phyloP scores from a whole-genome alignment of 2,329 filamentous ascomycete genomes.

The Stenocarpella maydis region DNA sequence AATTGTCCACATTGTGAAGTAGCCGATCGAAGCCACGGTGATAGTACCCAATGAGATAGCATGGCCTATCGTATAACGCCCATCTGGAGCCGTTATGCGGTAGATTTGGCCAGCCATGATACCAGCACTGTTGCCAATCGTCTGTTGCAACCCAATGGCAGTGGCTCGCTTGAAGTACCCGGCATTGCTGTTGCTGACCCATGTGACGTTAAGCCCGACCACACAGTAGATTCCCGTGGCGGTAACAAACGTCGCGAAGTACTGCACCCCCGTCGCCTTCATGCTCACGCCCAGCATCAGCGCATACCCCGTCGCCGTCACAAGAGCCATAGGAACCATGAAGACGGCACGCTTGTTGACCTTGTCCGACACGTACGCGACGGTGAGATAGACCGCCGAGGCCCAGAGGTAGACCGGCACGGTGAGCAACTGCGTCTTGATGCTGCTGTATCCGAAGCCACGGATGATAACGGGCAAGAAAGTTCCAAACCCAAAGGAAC shows the following conservation, averaged over 20 bases:
- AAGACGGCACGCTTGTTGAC: slow-evolving; percentile 45
- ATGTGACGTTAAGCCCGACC: slow-evolving; percentile 56
- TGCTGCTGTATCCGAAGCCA: slow-evolving; percentile 58
- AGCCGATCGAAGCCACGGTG: slow-evolving; percentile 37
- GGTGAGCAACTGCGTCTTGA: slow-evolving; percentile 61
- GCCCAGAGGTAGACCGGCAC: slow-evolving; percentile 65
- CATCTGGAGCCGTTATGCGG: slow-evolving; percentile 38
- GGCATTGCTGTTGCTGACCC: slow-evolving; percentile 55
- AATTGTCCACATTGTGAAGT: background rate
- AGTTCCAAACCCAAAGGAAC: slow-evolving; percentile 65
- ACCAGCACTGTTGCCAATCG: slow-evolving; percentile 55
- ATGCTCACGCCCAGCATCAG: slow-evolving; percentile 52
- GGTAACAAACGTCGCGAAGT: slow-evolving; percentile 58
- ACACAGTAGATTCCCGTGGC: slow-evolving; percentile 57
- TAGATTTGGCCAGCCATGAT: slow-evolving; percentile 52
- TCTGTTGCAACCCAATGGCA: slow-evolving; percentile 55
- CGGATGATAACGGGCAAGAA: slow-evolving; percentile 65
- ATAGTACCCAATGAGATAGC: slow-evolving; percentile 41
- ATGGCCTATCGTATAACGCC: slow-evolving; percentile 44
- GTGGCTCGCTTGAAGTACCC: slow-evolving; percentile 56
- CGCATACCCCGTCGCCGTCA: slow-evolving; percentile 58
- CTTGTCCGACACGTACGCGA: slow-evolving; percentile 57
- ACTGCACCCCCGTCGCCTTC: slow-evolving; percentile 57
- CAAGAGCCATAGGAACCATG: slow-evolving; percentile 66
- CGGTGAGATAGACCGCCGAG: slow-evolving; percentile 52